Evolutionary conservation across 352 stramenopile genomes (phyloP), one percentile per base, ranked within the genome.

Genomic region (Phytophthora sansomeana): DNA sequence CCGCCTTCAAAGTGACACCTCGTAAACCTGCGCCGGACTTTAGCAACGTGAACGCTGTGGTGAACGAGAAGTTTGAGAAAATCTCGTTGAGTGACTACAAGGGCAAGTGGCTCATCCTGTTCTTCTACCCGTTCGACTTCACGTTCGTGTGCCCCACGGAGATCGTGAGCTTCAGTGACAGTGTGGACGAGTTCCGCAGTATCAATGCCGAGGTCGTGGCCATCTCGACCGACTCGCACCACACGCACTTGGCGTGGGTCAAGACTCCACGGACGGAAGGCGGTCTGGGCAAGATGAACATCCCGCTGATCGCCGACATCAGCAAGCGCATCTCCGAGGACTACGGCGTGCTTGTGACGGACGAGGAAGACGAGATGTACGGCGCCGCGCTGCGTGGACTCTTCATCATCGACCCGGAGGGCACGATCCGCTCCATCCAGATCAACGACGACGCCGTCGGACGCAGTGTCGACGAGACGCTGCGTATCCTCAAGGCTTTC

Each of bases 71-170:
- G 70, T 93, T 95, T 28, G 80, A 88, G 58, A 92, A 90, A 72
- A 44, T 95, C 36, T 92, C 83, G 63, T 73, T 95, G 8, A 83
- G 72, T 58, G 77, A 95, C 67, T 91, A 91, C 76, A 72, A 69
- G 55, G 78, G 79, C 73, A 85, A 95, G 72, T 95, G 83, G 83
- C 78, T 95, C 47, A 84, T 96, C 56, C 75, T 96, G 3, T 93
- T 96, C 69, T 96, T 96, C 76, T 96, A 94, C 78, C 86, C 83
- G 9, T 92, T 93, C 72, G 86, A 94, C 72, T 94, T 94, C 49
- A 96, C 87, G 26, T 96, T 96, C 51, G 85, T 96, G 65, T 95
- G 87, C 53, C 86, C 86, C 6, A 95, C 88, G 13, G 83, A 95
- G 69, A 96, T 94, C 50, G 74, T 92, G 56, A 89, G 77, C 71